Conservation (phyloP, 75 land plant species). For the Picea sitchensis region DNA sequence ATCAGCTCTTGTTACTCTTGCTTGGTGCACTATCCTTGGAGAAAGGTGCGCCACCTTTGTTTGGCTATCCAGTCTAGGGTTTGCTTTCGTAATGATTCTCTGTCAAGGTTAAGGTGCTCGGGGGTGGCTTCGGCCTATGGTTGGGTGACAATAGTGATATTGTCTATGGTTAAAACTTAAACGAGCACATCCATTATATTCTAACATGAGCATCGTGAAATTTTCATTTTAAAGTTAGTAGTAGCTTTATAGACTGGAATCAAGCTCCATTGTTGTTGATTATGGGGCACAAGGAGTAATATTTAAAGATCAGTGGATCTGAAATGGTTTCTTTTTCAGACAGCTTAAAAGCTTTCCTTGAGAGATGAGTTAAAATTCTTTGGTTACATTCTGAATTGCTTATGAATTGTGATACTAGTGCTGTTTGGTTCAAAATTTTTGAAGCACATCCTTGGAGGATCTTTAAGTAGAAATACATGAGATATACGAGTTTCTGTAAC, state of each 20-base stretch:
- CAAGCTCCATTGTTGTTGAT: neutral
- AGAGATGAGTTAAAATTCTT: neutral
- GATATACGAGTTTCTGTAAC: neutral
- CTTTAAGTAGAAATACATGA: neutral
- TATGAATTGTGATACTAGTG: neutral
- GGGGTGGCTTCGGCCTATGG: too few relatives aligned
- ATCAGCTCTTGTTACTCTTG: too few relatives aligned
- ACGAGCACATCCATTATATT: too few relatives aligned
- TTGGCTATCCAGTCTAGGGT: too few relatives aligned
- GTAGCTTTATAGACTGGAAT: neutral
- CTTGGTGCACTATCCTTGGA: too few relatives aligned
- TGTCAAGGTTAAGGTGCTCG: too few relatives aligned
- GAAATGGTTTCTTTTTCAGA: neutral
- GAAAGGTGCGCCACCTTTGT: too few relatives aligned
- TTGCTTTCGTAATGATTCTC: too few relatives aligned
- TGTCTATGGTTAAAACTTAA: too few relatives aligned
- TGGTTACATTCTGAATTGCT: neutral
- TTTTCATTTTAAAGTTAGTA: neutral
- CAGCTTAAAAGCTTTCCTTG: neutral
- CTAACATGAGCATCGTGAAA: neutral
- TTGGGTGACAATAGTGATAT: too few relatives aligned
- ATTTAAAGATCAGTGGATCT: too few relatives aligned
- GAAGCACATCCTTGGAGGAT: neutral
- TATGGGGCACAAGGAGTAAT: too few relatives aligned
- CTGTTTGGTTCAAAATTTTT: neutral